Percentiles rank a stretch among this genome's conserved stretches.
phyloP scores from a whole-genome alignment of 768 basidiomycete species.

The Psilocybe cubensis region DNA sequence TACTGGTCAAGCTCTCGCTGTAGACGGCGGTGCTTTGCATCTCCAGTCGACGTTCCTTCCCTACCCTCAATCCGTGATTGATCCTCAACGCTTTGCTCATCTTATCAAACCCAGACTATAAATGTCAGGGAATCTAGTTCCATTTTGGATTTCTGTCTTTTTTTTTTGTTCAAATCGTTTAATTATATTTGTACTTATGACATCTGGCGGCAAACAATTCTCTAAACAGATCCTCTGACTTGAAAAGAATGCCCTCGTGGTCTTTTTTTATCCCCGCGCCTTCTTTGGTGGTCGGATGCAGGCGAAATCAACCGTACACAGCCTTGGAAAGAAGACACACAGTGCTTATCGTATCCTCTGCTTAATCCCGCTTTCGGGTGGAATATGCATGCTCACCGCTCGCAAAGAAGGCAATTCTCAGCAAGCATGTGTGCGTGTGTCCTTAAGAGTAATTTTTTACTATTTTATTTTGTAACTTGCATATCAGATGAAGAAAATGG shows the following conservation, averaged over 20 bases:
- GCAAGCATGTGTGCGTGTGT: not conserved
- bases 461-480: not conserved
- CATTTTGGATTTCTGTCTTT: not conserved
- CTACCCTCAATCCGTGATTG: constrained; percentile 66
- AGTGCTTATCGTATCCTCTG: not conserved
- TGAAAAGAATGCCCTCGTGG: not conserved
- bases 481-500: not conserved
- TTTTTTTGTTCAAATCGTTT: not conserved
- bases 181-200: not conserved
- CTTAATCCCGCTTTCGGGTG: not conserved
- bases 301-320: not conserved
- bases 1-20: constrained; percentile 73
- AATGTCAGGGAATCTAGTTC: not conserved
- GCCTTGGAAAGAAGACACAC: not conserved
- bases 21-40: constrained; percentile 70
- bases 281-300: not conserved
- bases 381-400: too few species aligned
- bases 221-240: not conserved
- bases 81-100: constrained; percentile 53
- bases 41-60: constrained; percentile 51
- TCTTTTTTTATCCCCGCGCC: not conserved
- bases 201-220: not conserved
- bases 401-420: not conserved
- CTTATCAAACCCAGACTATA: constrained; percentile 57
- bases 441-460: not conserved